phyloP scores from a whole-genome alignment of 2,329 filamentous ascomycete genomes.

The Aspergillus sp. region DNA sequence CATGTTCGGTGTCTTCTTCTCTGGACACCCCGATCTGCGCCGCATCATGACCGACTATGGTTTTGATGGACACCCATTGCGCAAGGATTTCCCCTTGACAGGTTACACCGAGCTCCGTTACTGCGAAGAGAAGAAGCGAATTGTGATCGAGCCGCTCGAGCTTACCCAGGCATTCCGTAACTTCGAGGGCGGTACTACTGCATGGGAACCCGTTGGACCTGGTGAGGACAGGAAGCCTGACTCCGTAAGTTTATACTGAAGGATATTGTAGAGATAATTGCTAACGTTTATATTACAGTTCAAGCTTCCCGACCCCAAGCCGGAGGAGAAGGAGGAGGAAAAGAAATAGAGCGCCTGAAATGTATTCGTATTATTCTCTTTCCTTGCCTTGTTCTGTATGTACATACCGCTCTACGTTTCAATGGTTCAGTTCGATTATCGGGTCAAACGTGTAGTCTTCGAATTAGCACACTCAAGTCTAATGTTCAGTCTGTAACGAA shows the following conservation, averaged over 20 bases:
- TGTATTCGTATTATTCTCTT: slow-evolving; percentile 32
- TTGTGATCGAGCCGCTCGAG: slow-evolving; percentile 95
- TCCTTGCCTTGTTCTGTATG: slow-evolving; percentile 26
- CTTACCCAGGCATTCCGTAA: slow-evolving; percentile 98
- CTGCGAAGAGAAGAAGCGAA: slow-evolving; percentile 99
- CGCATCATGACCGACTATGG: slow-evolving; percentile 99
- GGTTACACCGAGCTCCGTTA: slow-evolving; percentile 98
- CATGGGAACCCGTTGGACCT: slow-evolving; percentile 64
- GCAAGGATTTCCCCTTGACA: slow-evolving; percentile 97
- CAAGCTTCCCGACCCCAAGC: slow-evolving; percentile 92
- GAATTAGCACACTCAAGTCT: too few relatives aligned
- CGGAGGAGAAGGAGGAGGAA: slow-evolving; percentile 83
- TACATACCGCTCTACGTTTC: slow-evolving; percentile 26
- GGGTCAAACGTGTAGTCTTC: too few relatives aligned
- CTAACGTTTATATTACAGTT: slow-evolving; percentile 49
- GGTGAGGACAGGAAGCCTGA: slow-evolving; percentile 78
- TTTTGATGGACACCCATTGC: slow-evolving; percentile 93
- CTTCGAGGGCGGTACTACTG: slow-evolving; percentile 82
- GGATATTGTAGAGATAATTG: not conserved
- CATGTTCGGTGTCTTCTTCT: slow-evolving; percentile 95
- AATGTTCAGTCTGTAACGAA: too few relatives aligned
- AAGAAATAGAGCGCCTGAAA: slow-evolving; percentile 67
- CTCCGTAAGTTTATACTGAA: slow-evolving; percentile 41
- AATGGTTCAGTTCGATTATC: too few relatives aligned
- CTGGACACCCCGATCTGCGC: slow-evolving; percentile 88